Evolutionary conservation across 106 monocot genomes (phyloP), one percentile per base, ranked within the genome.

Genomic region (Acorus gramineus): DNA sequence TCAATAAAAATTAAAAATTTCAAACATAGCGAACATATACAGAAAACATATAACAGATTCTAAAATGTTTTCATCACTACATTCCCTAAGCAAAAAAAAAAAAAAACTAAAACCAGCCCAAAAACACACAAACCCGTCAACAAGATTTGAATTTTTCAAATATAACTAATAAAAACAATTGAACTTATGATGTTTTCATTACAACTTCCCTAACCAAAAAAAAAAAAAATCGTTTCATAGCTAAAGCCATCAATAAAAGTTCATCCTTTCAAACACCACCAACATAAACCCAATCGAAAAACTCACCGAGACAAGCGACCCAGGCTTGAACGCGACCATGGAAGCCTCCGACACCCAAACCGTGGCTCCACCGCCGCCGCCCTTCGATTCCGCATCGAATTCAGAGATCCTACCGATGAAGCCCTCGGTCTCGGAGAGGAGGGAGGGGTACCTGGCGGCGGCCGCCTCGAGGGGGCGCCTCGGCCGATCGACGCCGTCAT

Each of bases 331-430:
- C 7, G 86, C 68, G 57, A 73, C 74, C 83, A 89, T 74, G 64
- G 86, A 66, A 11, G 57, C 8, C 69, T 86, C 79, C 8, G 94
- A 86, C 2, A 95, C 77, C 81, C 84, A 95, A 55, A 95, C 69
- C 53, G 64, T 77, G 2, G 86, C 81, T 4, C 61, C 61, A 42
- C 60, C 71, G 7, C 82, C 76, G 5, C 69, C 71, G 42, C 47
- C 11, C 64, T 28, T 56, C 7, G 66, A 49, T 8, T 55, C 73
- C 0, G 85, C 47, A 2, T 86, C 85, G 0, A 46, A 50, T 3
- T 82, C 81, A 13, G 68, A 54, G 6, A 87, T 57, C 52, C 64
- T 60, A n/a, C 79, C 84, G 10, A 55, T 45, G 57, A 92, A 77
- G 55, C 84, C 75, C 28, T 28, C 28, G 45, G 71, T 10, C 11